Base-by-base conservation (phyloP, 306 rosid species). In the Delonix regia region DNA sequence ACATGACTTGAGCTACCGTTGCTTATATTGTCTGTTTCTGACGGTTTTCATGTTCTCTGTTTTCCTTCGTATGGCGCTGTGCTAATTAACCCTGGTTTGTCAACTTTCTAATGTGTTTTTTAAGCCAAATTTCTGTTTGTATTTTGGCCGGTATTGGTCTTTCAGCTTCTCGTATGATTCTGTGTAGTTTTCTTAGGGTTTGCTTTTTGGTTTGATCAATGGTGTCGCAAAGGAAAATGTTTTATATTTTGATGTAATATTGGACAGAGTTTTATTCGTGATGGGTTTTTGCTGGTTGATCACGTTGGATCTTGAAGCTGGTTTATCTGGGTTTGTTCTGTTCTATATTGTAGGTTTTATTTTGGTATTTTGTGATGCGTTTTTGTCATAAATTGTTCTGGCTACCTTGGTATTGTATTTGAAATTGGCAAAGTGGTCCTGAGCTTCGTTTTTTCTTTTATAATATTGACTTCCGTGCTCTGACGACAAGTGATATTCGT, bases 231-330 rank as follows among this genome's bases (percentile, higher is more conserved):
- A 16, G 56, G 63, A 33, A 24, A 22, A 2, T 18, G 38, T 45
- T 15, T 57, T 42, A 4, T 24, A 24, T 64, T 7, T 70, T 55
- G 45, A 56, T 44, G 39, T 47, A 28, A 53, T 76, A 38, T 69
- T 59, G 65, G 56, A 65, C 0, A 60, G 59, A 24, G 13, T 44
- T 44, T 48, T 28, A 48, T 18, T 4, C 7, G 10, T 9, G 42
- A 66, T 10, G 62, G 44, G 22, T 41, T 48, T 4, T 78, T 42
- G 67, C 22, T 56, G 73, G 64, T 65, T 45, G 25, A 44, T 57
- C 36, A 45, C 59, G 63, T 87, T 87, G 90, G 90, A 87, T 92
- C 89, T 86, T 78, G 78, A 73, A 80, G 44, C 44, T 75, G 52
- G 60, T 59, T 81, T 53, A 57, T 77, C 24, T 49, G 73, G 39